Conservation (phyloP, 75 land plant genomes). For the Azolla pinnata region DNA sequence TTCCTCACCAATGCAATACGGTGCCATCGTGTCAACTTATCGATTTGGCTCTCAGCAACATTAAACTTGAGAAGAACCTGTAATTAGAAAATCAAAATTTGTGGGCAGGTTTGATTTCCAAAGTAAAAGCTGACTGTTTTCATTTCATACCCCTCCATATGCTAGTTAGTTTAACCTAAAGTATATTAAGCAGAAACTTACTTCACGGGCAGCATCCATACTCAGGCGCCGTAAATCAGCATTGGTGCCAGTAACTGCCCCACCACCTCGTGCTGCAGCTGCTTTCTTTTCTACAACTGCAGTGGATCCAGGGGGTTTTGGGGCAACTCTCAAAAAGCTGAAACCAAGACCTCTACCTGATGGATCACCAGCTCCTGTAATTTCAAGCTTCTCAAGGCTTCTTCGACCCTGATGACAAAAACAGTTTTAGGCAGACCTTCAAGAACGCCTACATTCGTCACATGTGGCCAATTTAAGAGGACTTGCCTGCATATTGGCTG, state of each 20-base stretch:
- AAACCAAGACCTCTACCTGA: slow-evolving; percentile 98
- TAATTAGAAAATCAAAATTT: neutral
- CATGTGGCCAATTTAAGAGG: no score
- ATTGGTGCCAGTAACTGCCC: slow-evolving; percentile 97
- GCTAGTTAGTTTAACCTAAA: no score
- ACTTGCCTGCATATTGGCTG: slow-evolving; percentile 77
- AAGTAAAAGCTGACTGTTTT: no score
- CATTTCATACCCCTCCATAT: neutral
- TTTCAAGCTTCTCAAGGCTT: slow-evolving; percentile 88
- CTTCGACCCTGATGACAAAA: slow-evolving; percentile 82
- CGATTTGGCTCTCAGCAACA: slow-evolving; percentile 84
- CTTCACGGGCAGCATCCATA: slow-evolving; percentile 99
- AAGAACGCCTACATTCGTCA: no score
- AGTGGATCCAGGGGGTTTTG: slow-evolving; percentile 67
- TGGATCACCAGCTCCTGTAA: slow-evolving; percentile 97
- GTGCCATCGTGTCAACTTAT: slow-evolving; percentile 87
- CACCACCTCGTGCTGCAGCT: slow-evolving; percentile 57
- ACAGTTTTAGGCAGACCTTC: no score
- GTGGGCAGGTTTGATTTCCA: neutral
- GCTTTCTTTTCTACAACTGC: slow-evolving; percentile 73
- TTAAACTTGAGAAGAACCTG: slow-evolving; percentile 84
- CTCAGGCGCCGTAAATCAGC: slow-evolving; percentile 96
- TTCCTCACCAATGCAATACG: slow-evolving; percentile 93
- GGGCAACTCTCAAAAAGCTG: slow-evolving; percentile 77
- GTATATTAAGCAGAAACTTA: no score